Evolutionary conservation across 495 filamentous ascomycete genomes (phyloP), one percentile per base, ranked within the genome.

Genomic region (Sordaria brevicollis): DNA sequence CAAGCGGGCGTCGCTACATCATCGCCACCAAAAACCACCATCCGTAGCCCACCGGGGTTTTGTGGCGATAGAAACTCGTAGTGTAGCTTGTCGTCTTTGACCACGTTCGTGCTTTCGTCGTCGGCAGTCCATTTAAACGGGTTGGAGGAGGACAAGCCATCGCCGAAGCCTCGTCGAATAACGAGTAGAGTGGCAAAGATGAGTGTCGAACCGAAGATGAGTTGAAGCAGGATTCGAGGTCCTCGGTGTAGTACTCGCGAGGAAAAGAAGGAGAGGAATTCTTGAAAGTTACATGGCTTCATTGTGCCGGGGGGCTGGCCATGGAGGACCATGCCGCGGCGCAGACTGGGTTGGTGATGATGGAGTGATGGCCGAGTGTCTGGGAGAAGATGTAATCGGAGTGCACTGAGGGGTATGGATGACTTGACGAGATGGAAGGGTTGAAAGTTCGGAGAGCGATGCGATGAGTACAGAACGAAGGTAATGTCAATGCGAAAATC

Each of bases 11-110:
- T 77, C 29, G 77, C 76, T 33, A 79, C 65, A 68, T 78, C 77
- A n/a, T 75, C 74, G 19, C 72, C 77, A 5, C 77, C 77, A 71
- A 78, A 79, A 15, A 78, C 78, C 6, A 80, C 72, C 35, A 79
- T 69, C 66, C 78, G 76, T 67, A 78, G 66, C 3, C 73, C 72
- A 10, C 70, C 72, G 5, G 34, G 10, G 25, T 62, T 5, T 62
- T 31, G 25, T 31, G 29, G 49, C 25, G 49, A 62, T 25, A 29
- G 49, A 13, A 62, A 31, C 49, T 62, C 49, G 25, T 62, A 62
- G 25, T 62, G 49, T 31, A 31, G 11, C 0, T 62, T 62, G 29
- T 62, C 49, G 25, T 31, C 49, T 25, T 62, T 62, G 25, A 31
- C n/a, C n/a, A n/a, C 17, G 25, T 62, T 13, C 33, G 29, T 6